Evolutionary conservation across 495 filamentous ascomycete genomes (phyloP).

Genomic region (Neurospora cerealis): DNA sequence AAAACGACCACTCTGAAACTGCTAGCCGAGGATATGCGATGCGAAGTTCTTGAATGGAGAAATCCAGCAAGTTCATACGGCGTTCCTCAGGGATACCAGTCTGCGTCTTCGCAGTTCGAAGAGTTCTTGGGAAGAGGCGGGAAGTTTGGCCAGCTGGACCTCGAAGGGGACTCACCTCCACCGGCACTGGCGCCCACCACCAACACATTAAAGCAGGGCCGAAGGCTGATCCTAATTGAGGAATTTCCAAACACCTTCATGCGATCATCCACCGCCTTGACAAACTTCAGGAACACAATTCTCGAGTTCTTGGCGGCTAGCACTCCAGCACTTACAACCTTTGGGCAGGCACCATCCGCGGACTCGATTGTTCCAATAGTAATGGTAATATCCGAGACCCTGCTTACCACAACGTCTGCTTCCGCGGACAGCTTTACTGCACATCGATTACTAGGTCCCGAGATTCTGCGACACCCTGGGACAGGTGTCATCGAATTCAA

Average conservation of each 20-base stretch:
- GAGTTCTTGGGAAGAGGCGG: constrained; percentile 77
- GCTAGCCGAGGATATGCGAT: constrained; percentile 59
- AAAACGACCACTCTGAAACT: constrained; percentile 81
- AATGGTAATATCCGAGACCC: constrained; percentile 82
- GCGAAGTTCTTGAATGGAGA: constrained; percentile 80
- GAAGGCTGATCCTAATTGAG: constrained; percentile 70
- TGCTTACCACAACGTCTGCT: constrained; percentile 63
- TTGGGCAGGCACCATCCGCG: constrained; percentile 18
- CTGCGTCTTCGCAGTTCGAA: constrained; percentile 69
- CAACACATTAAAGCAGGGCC: constrained; percentile 2
- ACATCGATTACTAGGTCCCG: constrained; percentile 75
- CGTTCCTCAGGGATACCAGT: constrained; percentile 45
- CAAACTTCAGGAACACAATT: constrained; percentile 66
- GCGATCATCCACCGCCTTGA: constrained; percentile 53
- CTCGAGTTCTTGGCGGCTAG: constrained; percentile 60
- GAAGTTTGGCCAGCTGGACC: constrained; percentile 65
- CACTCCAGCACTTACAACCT: constrained; percentile 32
- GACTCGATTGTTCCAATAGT: constrained; percentile 61
- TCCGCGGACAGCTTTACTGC: constrained; percentile 82
- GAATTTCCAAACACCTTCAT: constrained; percentile 85
- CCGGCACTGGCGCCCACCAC: constrained; percentile 4
- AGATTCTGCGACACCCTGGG: constrained; percentile 67
- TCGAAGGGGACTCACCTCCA: constrained; percentile 29
- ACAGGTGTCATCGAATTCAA: constrained; percentile 83
- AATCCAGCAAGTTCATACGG: constrained; percentile 60